A percentile compares a stretch with the other conserved stretches of the same genome.
phyloP scores from a whole-genome alignment of 2,329 filamentous ascomycete genomes.

The Hypoxylon sp. region DNA sequence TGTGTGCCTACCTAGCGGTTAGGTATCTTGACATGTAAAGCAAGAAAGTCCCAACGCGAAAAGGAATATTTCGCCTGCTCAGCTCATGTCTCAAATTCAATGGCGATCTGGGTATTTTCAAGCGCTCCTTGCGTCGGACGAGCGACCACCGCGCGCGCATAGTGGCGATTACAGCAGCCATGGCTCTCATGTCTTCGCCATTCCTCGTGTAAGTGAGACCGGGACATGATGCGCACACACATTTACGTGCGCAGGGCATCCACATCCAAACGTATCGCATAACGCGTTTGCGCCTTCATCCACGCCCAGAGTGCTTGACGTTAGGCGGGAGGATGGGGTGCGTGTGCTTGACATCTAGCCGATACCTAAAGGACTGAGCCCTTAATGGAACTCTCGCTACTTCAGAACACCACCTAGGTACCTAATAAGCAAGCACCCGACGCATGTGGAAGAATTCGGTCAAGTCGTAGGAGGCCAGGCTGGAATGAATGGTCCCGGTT shows the following conservation, averaged over 20 bases:
- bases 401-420: background rate
- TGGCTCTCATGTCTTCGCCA: slow-evolving; percentile 23
- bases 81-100: slow-evolving; percentile 23
- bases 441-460: slow-evolving; percentile 39
- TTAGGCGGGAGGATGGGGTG: slow-evolving; percentile 25
- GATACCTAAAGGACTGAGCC: slow-evolving; percentile 29
- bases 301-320: slow-evolving; percentile 16
- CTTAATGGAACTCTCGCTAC: slow-evolving; percentile 11
- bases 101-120: slow-evolving; percentile 33
- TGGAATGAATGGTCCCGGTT: slow-evolving; percentile 29
- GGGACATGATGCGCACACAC: slow-evolving; percentile 22
- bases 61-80: slow-evolving; percentile 19
- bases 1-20: too few species aligned
- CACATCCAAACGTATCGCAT: slow-evolving; percentile 29
- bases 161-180: slow-evolving; percentile 36
- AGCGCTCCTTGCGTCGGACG: slow-evolving; percentile 34
- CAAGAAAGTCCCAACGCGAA: slow-evolving; percentile 14
- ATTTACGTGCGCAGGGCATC: slow-evolving; percentile 36
- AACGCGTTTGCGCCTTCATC: slow-evolving; percentile 36
- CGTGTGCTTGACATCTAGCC: slow-evolving; percentile 19
- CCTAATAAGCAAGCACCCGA: slow-evolving; percentile 41
- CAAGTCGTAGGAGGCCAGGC: slow-evolving; percentile 16
- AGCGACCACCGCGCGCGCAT: slow-evolving; percentile 17
- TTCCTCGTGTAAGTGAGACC: slow-evolving; percentile 38
- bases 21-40: slow-evolving; percentile 24